phyloP scores from a whole-genome alignment of 225 moss, liverwort and hornwort species.

The Ulota crispa region DNA sequence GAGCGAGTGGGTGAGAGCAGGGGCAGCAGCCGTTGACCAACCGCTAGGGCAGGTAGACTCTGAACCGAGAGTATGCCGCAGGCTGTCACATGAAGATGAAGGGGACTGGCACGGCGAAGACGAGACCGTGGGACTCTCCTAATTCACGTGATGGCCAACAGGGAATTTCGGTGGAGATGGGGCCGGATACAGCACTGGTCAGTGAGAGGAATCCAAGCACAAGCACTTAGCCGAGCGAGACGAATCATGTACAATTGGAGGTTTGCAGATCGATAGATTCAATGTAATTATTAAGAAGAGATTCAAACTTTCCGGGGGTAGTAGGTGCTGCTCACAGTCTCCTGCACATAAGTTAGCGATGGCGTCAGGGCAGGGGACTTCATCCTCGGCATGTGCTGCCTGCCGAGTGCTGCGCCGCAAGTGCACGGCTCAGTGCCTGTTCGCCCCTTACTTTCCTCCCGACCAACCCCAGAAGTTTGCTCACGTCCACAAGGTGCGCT shows the following conservation, averaged over 20 bases:
- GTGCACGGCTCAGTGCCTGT: conserved; percentile 88
- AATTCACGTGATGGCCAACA: background rate
- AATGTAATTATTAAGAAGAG: background rate
- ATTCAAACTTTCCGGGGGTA: conserved; percentile 1
- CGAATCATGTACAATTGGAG: background rate
- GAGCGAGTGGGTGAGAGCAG: conserved; percentile 13
- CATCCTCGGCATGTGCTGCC: conserved; percentile 75
- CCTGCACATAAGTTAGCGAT: conserved; percentile 51
- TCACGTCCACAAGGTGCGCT: conserved; percentile 77
- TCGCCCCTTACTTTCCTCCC: conserved; percentile 85
- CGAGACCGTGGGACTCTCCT: conserved; percentile 6
- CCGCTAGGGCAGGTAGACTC: conserved; percentile 30
- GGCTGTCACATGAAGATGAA: conserved; percentile 44
- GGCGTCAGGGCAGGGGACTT: conserved; percentile 70
- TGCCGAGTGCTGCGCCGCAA: conserved; percentile 92
- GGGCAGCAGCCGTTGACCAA: conserved; percentile 47
- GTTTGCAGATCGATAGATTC: background rate
- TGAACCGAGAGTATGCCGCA: conserved; percentile 16
- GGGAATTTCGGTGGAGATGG: background rate
- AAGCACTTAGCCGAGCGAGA: conserved; percentile 1
- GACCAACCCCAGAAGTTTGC: conserved; percentile 90
- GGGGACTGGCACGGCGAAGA: conserved; percentile 6
- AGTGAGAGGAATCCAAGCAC: background rate
- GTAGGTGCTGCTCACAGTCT: conserved; percentile 75
- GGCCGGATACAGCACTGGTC: conserved; percentile 1